These are phyloP conservation scores for Dothideomycetes sp. DNA, from an alignment of 2,329 filamentous ascomycete genomes.

Conservation along the genomic window DNA sequence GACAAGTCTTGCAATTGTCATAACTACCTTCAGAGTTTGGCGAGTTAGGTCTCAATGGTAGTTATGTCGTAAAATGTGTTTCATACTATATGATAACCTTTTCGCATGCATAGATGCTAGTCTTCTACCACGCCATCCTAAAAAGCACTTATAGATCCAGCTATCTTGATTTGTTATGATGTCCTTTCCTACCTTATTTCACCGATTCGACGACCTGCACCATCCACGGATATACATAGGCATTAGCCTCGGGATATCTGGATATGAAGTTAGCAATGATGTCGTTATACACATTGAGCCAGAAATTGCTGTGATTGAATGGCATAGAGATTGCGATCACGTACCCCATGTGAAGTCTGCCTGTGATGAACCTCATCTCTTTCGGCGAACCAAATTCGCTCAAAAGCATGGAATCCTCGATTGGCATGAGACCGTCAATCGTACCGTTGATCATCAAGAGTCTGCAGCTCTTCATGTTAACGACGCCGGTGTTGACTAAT, in stretches of 20 bases:
- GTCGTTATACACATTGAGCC: no score
- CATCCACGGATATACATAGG: slow-evolving; percentile 53
- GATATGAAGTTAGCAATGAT: not conserved
- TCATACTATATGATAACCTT: no score
- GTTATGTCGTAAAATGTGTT: no score
- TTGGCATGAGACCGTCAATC: slow-evolving; percentile 56
- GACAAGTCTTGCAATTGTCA: no score
- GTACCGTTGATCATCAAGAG: slow-evolving; percentile 54
- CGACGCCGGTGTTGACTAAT: slow-evolving; percentile 49
- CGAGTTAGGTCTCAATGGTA: no score
- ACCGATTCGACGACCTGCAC: slow-evolving; percentile 41
- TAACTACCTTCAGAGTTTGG: no score
- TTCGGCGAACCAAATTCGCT: slow-evolving; percentile 58
- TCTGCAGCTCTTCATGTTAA: slow-evolving; percentile 44
- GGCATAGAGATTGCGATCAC: not conserved
- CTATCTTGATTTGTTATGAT: no score
- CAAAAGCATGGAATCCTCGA: slow-evolving; percentile 57
- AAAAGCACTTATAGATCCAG: no score
- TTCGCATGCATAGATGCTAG: no score
- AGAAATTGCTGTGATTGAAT: no score
- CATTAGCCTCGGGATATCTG: slow-evolving; percentile 52
- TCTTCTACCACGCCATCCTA: no score
- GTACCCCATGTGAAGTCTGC: slow-evolving; percentile 53
- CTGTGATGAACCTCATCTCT: slow-evolving; percentile 55
- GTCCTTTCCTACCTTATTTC: no score